Percentiles rank a stretch among this genome's conserved stretches.
These are phyloP conservation scores for Meyerozyma sp. DNA, from an alignment of 1,139 yeast genomes.

Conservation along the genomic window DNA sequence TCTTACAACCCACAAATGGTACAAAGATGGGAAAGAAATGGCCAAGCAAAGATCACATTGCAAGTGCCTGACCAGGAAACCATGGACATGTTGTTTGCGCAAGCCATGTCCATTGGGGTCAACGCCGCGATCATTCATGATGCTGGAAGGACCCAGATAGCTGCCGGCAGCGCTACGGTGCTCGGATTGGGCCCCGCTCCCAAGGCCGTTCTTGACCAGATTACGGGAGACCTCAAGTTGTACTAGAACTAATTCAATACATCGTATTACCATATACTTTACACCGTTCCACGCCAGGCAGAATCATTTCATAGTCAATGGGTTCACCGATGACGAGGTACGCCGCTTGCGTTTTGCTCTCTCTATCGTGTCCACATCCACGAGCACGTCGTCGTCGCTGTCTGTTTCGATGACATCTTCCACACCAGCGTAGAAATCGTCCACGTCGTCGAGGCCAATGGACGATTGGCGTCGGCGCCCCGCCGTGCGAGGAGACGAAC, in stretches of 20 bases:
- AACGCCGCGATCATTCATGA: conserved; percentile 82
- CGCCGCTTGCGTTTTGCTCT: conserved; percentile 31
- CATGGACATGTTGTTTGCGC: conserved; percentile 72
- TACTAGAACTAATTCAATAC: conserved; percentile 34
- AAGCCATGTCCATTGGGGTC: conserved; percentile 74
- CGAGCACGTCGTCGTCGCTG: conserved; percentile 33
- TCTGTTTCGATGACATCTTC: conserved; percentile 30
- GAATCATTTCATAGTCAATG: conserved; percentile 21
- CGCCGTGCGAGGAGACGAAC: conserved; percentile 22
- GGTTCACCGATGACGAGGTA: conserved; percentile 42
- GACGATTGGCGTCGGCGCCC: conserved; percentile 36
- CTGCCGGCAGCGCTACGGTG: conserved; percentile 92
- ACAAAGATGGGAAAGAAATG: conserved; percentile 74
- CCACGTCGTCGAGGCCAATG: conserved; percentile 43
- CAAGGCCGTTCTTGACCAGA: conserved; percentile 69
- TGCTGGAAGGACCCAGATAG: conserved; percentile 96
- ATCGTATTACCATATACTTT: background rate
- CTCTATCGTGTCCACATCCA: conserved; percentile 30
- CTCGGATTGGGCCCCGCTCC: conserved; percentile 97
- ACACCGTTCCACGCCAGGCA: background rate
- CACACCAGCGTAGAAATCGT: conserved; percentile 37
- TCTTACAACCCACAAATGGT: conserved; percentile 59
- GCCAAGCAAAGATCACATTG: conserved; percentile 93
- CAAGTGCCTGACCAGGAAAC: conserved; percentile 73
- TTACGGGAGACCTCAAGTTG: conserved; percentile 73